Base-by-base conservation (phyloP, 2,329 filamentous ascomycete genomes). In the Colletotrichum salicis region DNA sequence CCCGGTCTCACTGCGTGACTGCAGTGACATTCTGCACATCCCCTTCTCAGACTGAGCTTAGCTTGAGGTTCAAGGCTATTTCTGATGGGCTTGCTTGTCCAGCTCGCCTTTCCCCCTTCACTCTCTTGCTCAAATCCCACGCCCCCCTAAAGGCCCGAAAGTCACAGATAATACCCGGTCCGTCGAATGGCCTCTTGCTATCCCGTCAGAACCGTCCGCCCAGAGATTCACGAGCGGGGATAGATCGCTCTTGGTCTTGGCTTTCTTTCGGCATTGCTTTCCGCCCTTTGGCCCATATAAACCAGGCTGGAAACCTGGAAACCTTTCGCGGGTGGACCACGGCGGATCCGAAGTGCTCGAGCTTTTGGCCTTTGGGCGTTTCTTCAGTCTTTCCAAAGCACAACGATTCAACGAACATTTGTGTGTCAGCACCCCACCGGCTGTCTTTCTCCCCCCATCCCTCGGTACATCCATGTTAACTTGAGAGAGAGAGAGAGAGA, bases 271-370 rank as follows among this genome's bases (percentile, higher is more conserved):
- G 65, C 65, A 71, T 69, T 59, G 13, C 27, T 69, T 59, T 64
- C 69, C 65, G 65, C 29, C 10, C 48, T 51, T 59, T 64, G 69
- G 65, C 59, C 65, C 69, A 71, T 71, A 69, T 69, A 64, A 69
- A 64, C 69, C 69, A 45, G 69, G 69, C 65, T 69, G 69, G 64
- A 19, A 64, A 55, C 55, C 52, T 54, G 45, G 59, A 68, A 69
- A 33, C 59, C 31, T 55, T 60, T 71, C 31, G 27, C 35, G 54
- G 59, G 33, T 54, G 31, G 41, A 63, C 45, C 58, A 48, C 65
- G 65, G 69, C 64, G 69, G 64, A 71, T 48, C 58, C 69, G 45
- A 67, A 63, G 22, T 70, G 48, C 12, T 60, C 57, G 15, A 41
- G 37, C 19, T 41, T 8, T 15, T 19, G 37, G 37, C 37, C 37